Conservation (phyloP, 208 protist species). For the Balamuthia mandrillaris region DNA sequence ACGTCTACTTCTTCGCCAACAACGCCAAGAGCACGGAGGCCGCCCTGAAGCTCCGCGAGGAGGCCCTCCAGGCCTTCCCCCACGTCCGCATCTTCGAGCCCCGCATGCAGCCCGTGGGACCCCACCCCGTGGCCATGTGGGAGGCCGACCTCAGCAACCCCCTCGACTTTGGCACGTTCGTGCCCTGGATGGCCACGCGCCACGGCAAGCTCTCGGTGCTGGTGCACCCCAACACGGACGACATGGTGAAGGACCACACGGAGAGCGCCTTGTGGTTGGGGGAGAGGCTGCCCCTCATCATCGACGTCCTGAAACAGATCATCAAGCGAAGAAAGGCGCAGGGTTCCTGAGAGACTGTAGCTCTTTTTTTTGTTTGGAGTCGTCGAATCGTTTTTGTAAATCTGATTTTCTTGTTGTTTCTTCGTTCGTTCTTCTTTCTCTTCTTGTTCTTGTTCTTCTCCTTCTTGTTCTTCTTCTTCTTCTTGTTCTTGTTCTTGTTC, state of each 20-base stretch:
- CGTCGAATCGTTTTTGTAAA: no score
- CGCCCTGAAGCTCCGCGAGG: background rate
- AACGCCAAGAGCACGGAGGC: background rate
- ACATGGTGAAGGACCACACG: background rate
- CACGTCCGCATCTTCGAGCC: background rate
- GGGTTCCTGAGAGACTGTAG: no score
- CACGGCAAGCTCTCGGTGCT: conserved; percentile 7
- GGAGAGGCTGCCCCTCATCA: conserved; percentile 1
- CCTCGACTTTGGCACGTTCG: background rate
- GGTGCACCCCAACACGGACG: conserved; percentile 2
- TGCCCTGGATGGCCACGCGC: background rate
- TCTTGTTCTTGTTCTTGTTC: no score
- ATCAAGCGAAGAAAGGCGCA: no score
- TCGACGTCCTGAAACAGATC: background rate
- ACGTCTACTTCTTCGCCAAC: conserved; percentile 13
- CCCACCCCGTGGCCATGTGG: conserved; percentile 1
- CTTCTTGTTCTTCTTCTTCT: no score
- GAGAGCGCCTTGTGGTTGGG: background rate
- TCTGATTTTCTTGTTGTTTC: no score
- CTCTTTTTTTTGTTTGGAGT: no score
- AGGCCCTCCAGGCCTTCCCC: background rate
- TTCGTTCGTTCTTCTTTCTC: no score
- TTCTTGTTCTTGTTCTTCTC: no score
- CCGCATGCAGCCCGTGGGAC: background rate
- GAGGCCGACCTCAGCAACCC: background rate